A percentile compares a stretch with the other conserved stretches of the same genome.
Evolutionary conservation across 2,329 filamentous ascomycete genomes (phyloP).

Genomic region (Cylindrodendrum hubeiense): DNA sequence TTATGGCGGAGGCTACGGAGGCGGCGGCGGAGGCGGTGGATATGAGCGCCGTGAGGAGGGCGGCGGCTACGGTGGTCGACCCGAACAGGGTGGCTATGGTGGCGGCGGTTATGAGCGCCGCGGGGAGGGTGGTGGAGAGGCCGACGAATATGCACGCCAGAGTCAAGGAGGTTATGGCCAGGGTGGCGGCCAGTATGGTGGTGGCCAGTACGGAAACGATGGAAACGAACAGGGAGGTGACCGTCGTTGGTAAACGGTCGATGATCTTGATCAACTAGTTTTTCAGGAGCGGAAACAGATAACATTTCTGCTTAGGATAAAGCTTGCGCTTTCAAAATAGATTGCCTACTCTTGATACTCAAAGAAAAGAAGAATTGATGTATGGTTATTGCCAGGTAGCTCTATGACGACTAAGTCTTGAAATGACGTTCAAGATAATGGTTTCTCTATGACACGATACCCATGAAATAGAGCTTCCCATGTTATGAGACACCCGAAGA

Average conservation of each 20-base stretch:
- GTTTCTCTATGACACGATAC: no score
- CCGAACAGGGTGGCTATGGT: conserved; percentile 31
- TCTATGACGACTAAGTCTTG: no score
- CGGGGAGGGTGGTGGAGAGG: conserved; percentile 41
- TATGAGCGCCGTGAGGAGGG: conserved; percentile 35
- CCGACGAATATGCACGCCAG: conserved; percentile 40
- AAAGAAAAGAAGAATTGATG: conserved; percentile 1
- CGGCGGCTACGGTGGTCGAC: conserved; percentile 25
- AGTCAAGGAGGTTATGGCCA: conserved; percentile 29
- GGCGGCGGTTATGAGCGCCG: conserved; percentile 41
- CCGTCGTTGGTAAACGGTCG: conserved; percentile 39
- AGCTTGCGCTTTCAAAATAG: background rate
- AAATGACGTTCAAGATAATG: no score
- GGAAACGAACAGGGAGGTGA: conserved; percentile 40
- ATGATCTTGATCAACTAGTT: background rate
- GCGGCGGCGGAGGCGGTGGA: conserved; percentile 36
- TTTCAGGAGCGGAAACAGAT: background rate
- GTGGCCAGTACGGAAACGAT: no score
- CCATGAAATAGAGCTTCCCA: no score
- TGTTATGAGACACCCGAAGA: no score
- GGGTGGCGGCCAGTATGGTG: conserved; percentile 24
- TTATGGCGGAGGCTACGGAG: conserved; percentile 26
- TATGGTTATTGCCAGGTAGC: no score
- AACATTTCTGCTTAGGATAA: background rate
- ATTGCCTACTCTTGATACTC: background rate